phyloP scores from a whole-genome alignment of 2,329 filamentous ascomycete genomes.

The Colletotrichum siamense region DNA sequence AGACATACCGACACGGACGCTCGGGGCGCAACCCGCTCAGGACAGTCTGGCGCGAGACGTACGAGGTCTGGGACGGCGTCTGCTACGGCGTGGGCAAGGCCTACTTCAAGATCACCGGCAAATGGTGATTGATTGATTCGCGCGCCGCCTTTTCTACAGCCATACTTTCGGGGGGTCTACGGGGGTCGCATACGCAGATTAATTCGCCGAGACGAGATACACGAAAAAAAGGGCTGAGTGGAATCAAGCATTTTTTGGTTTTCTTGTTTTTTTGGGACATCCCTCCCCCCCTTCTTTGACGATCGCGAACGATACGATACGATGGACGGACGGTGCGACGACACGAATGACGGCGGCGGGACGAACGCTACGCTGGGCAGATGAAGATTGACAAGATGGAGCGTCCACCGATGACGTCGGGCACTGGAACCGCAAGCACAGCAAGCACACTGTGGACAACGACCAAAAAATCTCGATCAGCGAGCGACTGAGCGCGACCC shows the following conservation, averaged over 20 bases:
- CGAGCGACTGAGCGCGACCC: background rate
- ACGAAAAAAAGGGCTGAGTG: background rate
- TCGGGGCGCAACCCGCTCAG: slow-evolving; percentile 39
- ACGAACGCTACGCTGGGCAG: background rate
- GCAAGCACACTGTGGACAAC: background rate
- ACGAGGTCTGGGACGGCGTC: slow-evolving; percentile 44
- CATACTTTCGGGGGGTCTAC: background rate
- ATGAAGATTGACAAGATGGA: background rate
- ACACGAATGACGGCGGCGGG: background rate
- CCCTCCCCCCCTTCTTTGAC: background rate
- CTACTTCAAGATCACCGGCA: slow-evolving; percentile 37
- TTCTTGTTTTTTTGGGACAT: background rate
- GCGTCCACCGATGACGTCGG: slow-evolving; percentile 11
- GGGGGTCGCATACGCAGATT: background rate
- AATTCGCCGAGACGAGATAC: background rate
- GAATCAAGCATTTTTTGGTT: background rate
- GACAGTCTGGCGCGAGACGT: slow-evolving; percentile 35
- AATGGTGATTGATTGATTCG: background rate
- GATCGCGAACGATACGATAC: background rate
- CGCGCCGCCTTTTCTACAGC: background rate
- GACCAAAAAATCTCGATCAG: background rate
- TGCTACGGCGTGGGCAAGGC: slow-evolving; percentile 41
- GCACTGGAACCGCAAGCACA: background rate
- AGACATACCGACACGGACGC: slow-evolving; percentile 63
- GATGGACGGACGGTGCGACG: background rate